Evolutionary conservation across 306 rosid species (phyloP).

Genomic region (Canavalia ensiformis): DNA sequence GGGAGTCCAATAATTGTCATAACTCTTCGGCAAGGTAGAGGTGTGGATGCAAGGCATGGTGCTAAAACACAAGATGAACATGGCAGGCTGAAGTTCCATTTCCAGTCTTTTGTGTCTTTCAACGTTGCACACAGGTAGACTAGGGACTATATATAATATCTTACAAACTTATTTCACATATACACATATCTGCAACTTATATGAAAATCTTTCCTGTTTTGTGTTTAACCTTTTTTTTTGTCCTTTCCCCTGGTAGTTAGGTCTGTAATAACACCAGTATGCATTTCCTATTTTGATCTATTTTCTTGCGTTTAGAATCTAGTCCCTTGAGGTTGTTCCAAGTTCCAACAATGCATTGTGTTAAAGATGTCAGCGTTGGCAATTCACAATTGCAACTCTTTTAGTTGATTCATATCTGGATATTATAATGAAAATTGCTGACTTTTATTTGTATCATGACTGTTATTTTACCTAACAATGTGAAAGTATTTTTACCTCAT

Average conservation of each 20-base stretch:
- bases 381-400: conserved; percentile 15
- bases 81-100: conserved; percentile 96
- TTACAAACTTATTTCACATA: conserved; percentile 35
- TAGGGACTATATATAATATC: conserved; percentile 40
- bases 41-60: conserved; percentile 91
- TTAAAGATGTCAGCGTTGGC: conserved; percentile 25
- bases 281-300: background rate
- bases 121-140: conserved; percentile 81
- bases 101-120: conserved; percentile 96
- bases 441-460: conserved; percentile 5
- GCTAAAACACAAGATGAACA: conserved; percentile 88
- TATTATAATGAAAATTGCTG: conserved; percentile 3
- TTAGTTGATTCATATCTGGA: conserved; percentile 17
- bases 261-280: background rate
- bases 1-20: conserved; percentile 92
- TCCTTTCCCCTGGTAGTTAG: background rate
- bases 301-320: conserved; percentile 21
- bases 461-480: background rate
- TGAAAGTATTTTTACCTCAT: background rate
- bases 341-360: conserved; percentile 32
- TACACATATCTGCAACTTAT: background rate
- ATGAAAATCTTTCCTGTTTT: conserved; percentile 19
- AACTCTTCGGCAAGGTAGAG: conserved; percentile 89
- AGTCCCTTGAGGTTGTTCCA: conserved; percentile 38
- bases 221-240: background rate